Evolutionary conservation across 768 basidiomycete species (phyloP).

Genomic region (Kwoniella heveanensis): DNA sequence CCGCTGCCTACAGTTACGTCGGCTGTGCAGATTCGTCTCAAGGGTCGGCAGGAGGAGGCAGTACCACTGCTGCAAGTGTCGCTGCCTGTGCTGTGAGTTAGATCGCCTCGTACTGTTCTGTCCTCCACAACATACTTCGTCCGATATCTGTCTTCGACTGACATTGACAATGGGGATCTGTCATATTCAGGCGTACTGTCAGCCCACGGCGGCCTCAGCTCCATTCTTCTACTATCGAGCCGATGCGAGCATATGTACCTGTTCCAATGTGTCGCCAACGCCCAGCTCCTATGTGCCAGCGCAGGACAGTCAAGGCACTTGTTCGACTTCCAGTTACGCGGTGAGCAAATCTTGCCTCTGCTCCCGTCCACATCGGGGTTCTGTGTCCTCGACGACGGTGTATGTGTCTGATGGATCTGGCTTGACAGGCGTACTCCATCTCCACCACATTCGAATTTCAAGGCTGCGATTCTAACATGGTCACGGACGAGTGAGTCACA

Average conservation of each 20-base stretch:
- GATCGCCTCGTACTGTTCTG: neutral
- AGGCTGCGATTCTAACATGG: constrained; percentile 15
- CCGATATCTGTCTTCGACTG: no score
- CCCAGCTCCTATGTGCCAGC: neutral
- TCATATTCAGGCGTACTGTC: neutral
- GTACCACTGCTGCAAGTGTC: neutral
- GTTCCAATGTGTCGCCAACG: neutral
- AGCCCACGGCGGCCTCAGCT: neutral
- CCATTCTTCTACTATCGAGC: constrained; percentile 3
- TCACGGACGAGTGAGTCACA: constrained; percentile 16
- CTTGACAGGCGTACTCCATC: neutral
- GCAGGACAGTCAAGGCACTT: neutral
- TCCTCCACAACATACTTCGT: no score
- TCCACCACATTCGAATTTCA: constrained; percentile 9
- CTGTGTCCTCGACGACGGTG: no score
- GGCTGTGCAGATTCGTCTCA: constrained; percentile 1
- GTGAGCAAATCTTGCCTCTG: neutral
- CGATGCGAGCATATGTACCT: neutral
- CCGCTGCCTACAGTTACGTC: neutral
- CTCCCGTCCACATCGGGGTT: no score
- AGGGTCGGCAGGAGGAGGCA: neutral
- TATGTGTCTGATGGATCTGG: no score
- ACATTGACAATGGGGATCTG: neutral
- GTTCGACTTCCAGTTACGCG: neutral
- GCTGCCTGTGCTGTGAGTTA: neutral